phyloP scores from a whole-genome alignment of 192 early-diverging fungal genomes.

The Helicostylum pulchrum region DNA sequence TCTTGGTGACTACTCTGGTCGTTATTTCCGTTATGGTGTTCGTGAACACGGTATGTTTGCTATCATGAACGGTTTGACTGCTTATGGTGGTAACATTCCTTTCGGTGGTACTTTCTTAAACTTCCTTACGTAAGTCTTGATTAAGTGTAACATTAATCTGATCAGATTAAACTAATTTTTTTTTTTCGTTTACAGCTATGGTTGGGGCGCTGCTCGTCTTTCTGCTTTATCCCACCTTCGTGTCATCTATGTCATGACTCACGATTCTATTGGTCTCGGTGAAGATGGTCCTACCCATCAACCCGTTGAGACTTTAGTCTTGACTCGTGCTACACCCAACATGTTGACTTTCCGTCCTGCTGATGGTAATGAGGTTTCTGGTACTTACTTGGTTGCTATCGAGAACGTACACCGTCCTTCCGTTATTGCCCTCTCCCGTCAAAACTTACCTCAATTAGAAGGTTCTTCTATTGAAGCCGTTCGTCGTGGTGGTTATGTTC shows the following conservation, averaged over 20 bases:
- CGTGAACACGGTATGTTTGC: constrained; percentile 98
- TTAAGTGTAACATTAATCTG: not conserved
- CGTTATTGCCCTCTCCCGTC: constrained; percentile 85
- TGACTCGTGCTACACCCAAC: constrained; percentile 88
- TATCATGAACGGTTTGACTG: constrained; percentile 85
- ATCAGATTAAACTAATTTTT: not conserved
- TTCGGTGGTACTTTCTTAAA: constrained; percentile 91
- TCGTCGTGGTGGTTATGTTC: constrained; percentile 82
- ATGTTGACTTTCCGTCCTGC: constrained; percentile 85
- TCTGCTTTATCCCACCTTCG: constrained; percentile 85
- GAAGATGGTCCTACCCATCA: constrained; percentile 99
- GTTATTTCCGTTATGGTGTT: constrained; percentile 93
- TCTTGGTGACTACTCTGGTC: constrained; percentile 81
- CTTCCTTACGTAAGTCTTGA: constrained; percentile 73
- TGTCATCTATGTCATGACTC: constrained; percentile 97
- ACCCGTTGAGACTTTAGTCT: constrained; percentile 91
- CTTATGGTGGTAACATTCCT: constrained; percentile 85
- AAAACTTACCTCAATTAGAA: constrained; percentile 90
- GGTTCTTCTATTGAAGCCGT: constrained; percentile 79
- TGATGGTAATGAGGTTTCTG: constrained; percentile 93
- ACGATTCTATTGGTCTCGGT: constrained; percentile 98
- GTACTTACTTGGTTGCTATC: constrained; percentile 82
- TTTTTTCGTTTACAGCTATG: constrained; percentile 45
- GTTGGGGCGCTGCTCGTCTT: constrained; percentile 83
- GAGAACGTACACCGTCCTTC: constrained; percentile 67